Evolutionary conservation across 1,139 yeast genomes (phyloP).

Genomic region (Komagataea norvegica): DNA sequence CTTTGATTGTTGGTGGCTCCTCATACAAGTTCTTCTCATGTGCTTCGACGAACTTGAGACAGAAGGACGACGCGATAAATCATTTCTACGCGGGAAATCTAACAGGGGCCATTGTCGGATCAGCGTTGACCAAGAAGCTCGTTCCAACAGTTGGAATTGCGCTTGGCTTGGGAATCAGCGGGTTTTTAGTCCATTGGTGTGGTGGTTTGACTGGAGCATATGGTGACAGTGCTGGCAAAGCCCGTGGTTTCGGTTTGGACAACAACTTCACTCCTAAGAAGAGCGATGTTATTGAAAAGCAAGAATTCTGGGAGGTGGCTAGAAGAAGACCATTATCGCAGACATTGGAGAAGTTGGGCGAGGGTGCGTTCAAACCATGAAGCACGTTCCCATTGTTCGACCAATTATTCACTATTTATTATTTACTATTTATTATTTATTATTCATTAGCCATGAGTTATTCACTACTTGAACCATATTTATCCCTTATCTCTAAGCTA

Average conservation of each 20-base stretch:
- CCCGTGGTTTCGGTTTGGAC: slow-evolving; percentile 29
- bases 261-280: slow-evolving; percentile 17
- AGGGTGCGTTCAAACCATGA: slow-evolving; percentile 24
- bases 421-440: too few relatives aligned
- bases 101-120: slow-evolving; percentile 43
- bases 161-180: slow-evolving; percentile 32
- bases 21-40: slow-evolving; percentile 36
- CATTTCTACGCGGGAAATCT: slow-evolving; percentile 47
- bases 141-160: slow-evolving; percentile 44
- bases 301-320: slow-evolving; percentile 78
- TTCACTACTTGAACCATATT: too few relatives aligned
- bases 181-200: slow-evolving; percentile 41
- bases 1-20: slow-evolving; percentile 30
- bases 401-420: too few relatives aligned
- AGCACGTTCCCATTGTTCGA: neutral
- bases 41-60: slow-evolving; percentile 39
- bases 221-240: slow-evolving; percentile 29
- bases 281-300: slow-evolving; percentile 33
- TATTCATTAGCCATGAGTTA: too few relatives aligned
- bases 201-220: slow-evolving; percentile 37
- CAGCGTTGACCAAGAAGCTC: slow-evolving; percentile 33
- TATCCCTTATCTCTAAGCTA: neutral
- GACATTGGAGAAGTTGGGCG: slow-evolving; percentile 70
- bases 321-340: slow-evolving; percentile 81
- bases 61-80: slow-evolving; percentile 40